Percentiles rank a stretch among this genome's conserved stretches.
Evolutionary conservation across 2,329 filamentous ascomycete species (phyloP).

Genomic region (Fonsecaea erecta): DNA sequence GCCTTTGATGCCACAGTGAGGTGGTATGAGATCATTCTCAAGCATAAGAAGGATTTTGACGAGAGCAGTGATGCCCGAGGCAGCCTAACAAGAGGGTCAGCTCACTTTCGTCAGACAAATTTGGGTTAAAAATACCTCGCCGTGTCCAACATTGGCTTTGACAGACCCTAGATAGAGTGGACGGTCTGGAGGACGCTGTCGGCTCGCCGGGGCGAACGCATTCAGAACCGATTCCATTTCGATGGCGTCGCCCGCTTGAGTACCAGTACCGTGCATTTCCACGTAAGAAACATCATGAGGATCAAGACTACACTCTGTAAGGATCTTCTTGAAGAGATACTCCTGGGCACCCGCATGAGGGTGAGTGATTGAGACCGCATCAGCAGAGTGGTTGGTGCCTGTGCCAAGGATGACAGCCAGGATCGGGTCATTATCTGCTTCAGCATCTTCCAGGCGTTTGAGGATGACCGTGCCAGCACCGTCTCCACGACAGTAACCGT

Average conservation of each 20-base stretch:
- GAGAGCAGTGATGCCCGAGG: conserved; percentile 51
- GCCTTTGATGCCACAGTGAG: conserved; percentile 67
- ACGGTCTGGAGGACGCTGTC: not conserved
- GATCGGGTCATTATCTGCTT: conserved; percentile 56
- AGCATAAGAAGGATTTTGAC: conserved; percentile 68
- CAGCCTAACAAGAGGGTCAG: conserved; percentile 15
- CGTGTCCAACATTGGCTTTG: conserved; percentile 69
- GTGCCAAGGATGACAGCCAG: conserved; percentile 52
- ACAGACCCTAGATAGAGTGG: conserved; percentile 64
- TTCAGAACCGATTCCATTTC: conserved; percentile 79
- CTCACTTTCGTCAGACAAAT: not conserved
- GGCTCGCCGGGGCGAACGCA: conserved; percentile 57
- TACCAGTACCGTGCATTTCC: conserved; percentile 89
- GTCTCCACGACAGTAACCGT: conserved; percentile 62
- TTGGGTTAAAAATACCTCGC: conserved; percentile 47
- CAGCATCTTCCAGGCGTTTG: conserved; percentile 57
- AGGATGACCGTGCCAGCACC: conserved; percentile 56
- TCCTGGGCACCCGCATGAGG: conserved; percentile 42
- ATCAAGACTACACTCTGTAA: conserved; percentile 55
- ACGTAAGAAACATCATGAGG: conserved; percentile 80
- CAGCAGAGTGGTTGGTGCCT: conserved; percentile 51
- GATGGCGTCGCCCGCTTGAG: conserved; percentile 79
- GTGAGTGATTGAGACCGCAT: conserved; percentile 48
- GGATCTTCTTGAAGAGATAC: conserved; percentile 45
- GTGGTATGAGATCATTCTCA: conserved; percentile 63